These are phyloP conservation scores for Lathyrus oleraceus DNA, from an alignment of 306 rosid genomes.

Conservation along the genomic window DNA sequence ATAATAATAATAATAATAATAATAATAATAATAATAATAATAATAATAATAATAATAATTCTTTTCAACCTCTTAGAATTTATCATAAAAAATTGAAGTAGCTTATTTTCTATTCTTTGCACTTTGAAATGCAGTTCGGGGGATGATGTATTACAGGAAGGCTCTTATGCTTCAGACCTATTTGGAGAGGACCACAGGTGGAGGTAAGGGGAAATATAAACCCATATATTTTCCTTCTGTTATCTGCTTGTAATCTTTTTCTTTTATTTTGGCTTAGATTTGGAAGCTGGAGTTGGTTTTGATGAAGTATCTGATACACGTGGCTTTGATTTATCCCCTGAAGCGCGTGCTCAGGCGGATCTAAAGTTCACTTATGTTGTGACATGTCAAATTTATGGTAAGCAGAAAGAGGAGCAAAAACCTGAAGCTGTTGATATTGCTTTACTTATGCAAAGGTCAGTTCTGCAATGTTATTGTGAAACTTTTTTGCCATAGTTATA, in stretches of 20 bases:
- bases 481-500: slow-evolving; percentile 4
- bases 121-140: slow-evolving; percentile 66
- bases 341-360: slow-evolving; percentile 89
- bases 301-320: slow-evolving; percentile 61
- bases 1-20: neutral
- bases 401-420: slow-evolving; percentile 86
- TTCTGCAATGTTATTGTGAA: slow-evolving; percentile 17
- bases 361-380: slow-evolving; percentile 92
- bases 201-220: slow-evolving; percentile 56
- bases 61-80: neutral
- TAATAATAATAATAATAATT: neutral
- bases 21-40: neutral
- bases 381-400: slow-evolving; percentile 93
- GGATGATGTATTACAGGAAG: slow-evolving; percentile 98
- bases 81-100: neutral
- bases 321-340: slow-evolving; percentile 79
- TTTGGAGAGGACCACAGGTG: slow-evolving; percentile 65
- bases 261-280: slow-evolving; percentile 45
- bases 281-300: slow-evolving; percentile 67
- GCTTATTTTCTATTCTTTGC: slow-evolving; percentile 27
- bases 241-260: slow-evolving; percentile 26
- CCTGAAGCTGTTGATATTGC: slow-evolving; percentile 96
- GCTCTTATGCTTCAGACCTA: slow-evolving; percentile 96
- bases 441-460: slow-evolving; percentile 88
- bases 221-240: neutral